phyloP scores from a whole-genome alignment of 176 grass and related monocot species.

The Neostapfia colusana region DNA sequence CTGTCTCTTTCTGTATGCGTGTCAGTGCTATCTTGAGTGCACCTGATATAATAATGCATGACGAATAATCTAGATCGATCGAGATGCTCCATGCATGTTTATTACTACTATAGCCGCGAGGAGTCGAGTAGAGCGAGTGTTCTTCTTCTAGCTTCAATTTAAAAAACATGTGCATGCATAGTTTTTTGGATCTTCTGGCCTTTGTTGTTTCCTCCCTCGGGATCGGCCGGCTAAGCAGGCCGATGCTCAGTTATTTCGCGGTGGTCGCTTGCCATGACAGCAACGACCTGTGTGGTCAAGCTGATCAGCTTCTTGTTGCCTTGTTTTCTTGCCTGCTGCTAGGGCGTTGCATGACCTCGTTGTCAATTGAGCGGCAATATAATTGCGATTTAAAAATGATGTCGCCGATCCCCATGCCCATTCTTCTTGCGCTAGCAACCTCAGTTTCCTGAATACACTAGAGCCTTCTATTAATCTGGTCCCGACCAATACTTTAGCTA shows the following conservation, averaged over 20 bases:
- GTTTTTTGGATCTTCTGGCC: conserved; percentile 44
- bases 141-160: conserved; percentile 13
- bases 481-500: not conserved
- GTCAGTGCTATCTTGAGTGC: conserved; percentile 43
- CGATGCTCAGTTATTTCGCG: conserved; percentile 40
- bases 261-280: conserved; percentile 42
- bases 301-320: conserved; percentile 55
- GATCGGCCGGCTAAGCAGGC: conserved; percentile 34
- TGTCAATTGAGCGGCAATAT: conserved; percentile 39
- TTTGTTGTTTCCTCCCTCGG: conserved; percentile 50
- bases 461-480: conserved; percentile 4
- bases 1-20: conserved; percentile 32
- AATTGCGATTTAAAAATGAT: conserved; percentile 14
- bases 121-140: not conserved
- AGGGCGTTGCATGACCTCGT: conserved; percentile 29
- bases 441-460: not conserved
- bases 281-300: conserved; percentile 46
- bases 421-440: not conserved
- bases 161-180: not conserved
- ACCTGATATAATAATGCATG: not conserved
- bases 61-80: not conserved
- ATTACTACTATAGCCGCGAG: not conserved
- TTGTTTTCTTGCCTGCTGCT: conserved; percentile 51
- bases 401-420: conserved; percentile 44
- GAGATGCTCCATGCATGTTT: not conserved